These are phyloP conservation scores for Apophysomyces sp. DNA, from an alignment of 371 early-diverging fungal genomes.

Conservation along the genomic window DNA sequence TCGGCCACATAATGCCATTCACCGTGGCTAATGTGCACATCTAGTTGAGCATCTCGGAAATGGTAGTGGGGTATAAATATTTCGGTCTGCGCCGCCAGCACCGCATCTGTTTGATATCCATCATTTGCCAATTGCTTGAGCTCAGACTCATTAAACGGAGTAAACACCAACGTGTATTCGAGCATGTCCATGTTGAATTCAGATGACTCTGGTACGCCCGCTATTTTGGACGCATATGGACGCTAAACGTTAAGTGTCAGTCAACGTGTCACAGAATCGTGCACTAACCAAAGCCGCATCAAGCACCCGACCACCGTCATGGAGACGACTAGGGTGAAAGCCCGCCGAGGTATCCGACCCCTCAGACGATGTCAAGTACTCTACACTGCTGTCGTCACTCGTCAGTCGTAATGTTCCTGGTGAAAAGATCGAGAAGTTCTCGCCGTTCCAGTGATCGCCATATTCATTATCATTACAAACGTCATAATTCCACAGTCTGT, in stretches of 20 bases:
- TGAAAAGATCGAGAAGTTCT: constrained; percentile 83
- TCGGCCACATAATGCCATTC: constrained; percentile 64
- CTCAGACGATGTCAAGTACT: constrained; percentile 2
- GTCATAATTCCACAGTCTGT: constrained; percentile 86
- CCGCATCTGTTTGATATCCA: constrained; percentile 9
- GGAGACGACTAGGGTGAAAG: constrained; percentile 47
- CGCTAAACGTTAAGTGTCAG: constrained; percentile 37
- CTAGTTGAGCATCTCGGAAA: constrained; percentile 46
- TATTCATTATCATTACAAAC: constrained; percentile 72
- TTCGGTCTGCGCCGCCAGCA: constrained; percentile 47
- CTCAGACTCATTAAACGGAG: constrained; percentile 14
- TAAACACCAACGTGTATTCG: constrained; percentile 60
- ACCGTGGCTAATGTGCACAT: constrained; percentile 63
- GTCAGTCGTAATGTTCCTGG: constrained; percentile 2
- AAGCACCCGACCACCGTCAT: constrained; percentile 78
- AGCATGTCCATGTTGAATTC: constrained; percentile 60
- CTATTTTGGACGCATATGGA: constrained; percentile 80
- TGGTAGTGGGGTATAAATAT: constrained; percentile 76
- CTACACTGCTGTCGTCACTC: not conserved
- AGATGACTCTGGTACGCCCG: constrained; percentile 64
- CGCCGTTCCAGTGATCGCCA: constrained; percentile 91
- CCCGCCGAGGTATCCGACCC: constrained; percentile 10
- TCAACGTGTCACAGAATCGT: not conserved
- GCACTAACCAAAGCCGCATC: constrained; percentile 70
- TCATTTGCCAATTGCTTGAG: not conserved